phyloP scores from a whole-genome alignment of 2,329 filamentous ascomycete genomes.

The Scytalidium lignicola region DNA sequence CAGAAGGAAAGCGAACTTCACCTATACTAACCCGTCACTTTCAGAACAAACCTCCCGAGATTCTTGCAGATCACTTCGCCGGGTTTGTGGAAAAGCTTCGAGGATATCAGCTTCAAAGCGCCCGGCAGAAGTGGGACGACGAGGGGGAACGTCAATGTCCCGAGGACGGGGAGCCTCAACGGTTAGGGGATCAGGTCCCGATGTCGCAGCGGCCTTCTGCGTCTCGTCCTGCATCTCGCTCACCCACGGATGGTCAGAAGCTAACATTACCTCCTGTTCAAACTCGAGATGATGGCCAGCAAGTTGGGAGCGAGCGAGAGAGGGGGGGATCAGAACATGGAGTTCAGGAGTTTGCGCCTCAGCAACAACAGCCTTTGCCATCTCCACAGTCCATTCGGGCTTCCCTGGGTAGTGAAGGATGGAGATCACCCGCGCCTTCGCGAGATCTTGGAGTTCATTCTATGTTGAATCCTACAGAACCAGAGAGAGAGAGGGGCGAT shows the following conservation, averaged over 20 bases:
- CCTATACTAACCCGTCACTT: conserved; percentile 20
- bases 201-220: conserved; percentile 59
- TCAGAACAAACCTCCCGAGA: conserved; percentile 20
- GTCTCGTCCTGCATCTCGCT: conserved; percentile 50
- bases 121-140: conserved; percentile 29
- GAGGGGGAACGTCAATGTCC: conserved; percentile 50
- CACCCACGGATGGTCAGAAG: conserved; percentile 27
- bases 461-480: conserved; percentile 30
- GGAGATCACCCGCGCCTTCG: conserved; percentile 18
- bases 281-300: conserved; percentile 26
- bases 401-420: conserved; percentile 16
- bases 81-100: conserved; percentile 29
- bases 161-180: conserved; percentile 44
- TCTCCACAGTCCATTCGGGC: conserved; percentile 17
- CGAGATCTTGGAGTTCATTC: conserved; percentile 30
- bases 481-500: conserved; percentile 11
- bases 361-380: conserved; percentile 10
- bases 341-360: conserved; percentile 10
- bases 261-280: conserved; percentile 27
- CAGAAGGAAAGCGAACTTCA: conserved; percentile 24
- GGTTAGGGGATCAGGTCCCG: conserved; percentile 54
- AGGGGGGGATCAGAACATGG: conserved; percentile 18
- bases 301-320: conserved; percentile 19
- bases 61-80: conserved; percentile 24
- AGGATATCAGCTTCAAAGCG: conserved; percentile 29